Conservation (phyloP, 768 basidiomycete genomes). For the Lactarius trivialis region DNA sequence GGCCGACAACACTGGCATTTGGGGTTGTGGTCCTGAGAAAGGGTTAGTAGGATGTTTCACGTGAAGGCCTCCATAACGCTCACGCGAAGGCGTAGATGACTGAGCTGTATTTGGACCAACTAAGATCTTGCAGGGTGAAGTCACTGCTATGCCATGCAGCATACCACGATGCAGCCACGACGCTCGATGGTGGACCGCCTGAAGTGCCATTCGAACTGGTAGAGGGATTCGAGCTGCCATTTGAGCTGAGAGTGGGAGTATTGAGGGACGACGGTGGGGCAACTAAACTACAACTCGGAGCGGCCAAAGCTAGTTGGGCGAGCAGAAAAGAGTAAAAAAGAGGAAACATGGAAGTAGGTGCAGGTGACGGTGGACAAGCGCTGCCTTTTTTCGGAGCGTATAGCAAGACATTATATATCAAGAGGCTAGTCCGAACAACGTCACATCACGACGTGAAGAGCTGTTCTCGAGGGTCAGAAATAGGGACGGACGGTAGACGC, state of each 20-base stretch:
- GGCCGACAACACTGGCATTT: slow-evolving; percentile 29
- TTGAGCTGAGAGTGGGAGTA: not conserved
- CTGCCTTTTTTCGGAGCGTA: not conserved
- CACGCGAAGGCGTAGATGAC: slow-evolving; percentile 65
- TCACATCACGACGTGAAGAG: not conserved
- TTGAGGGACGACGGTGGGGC: not conserved
- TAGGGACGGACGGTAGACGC: not conserved
- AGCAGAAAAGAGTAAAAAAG: not conserved
- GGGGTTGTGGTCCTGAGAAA: slow-evolving; percentile 31
- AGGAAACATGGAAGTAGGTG: not conserved
- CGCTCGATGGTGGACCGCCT: no score
- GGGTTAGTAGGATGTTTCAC: not conserved
- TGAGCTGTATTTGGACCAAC: slow-evolving; percentile 62
- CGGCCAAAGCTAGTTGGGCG: slow-evolving; percentile 5
- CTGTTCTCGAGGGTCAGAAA: not conserved
- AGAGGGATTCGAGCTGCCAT: no score
- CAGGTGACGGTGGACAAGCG: not conserved
- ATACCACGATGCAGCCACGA: slow-evolving; percentile 43
- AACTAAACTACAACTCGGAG: slow-evolving; percentile 1
- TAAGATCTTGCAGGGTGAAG: slow-evolving; percentile 48
- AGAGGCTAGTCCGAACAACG: not conserved
- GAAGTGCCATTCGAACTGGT: not conserved
- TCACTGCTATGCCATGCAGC: slow-evolving; percentile 53
- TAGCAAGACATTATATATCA: not conserved
- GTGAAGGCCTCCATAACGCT: slow-evolving; percentile 21